phyloP scores from a whole-genome alignment of 768 basidiomycete genomes.

The Cystofilobasidium capitatum region DNA sequence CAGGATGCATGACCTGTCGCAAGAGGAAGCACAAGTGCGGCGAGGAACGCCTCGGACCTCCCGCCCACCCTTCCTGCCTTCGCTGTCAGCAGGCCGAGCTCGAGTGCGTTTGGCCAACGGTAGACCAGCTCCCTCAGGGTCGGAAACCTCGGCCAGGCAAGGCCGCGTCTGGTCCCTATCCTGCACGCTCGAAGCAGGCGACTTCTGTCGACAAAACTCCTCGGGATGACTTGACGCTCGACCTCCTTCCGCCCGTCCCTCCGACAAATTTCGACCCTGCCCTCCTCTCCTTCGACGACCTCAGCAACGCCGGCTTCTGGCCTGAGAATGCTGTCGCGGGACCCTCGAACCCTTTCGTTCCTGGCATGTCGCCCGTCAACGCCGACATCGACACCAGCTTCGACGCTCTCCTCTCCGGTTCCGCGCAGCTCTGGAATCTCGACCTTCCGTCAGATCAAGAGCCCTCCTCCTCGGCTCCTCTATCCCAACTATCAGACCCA shows the following conservation, averaged over 20 bases:
- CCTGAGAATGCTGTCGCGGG: not conserved
- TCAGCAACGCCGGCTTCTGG: too few relatives aligned
- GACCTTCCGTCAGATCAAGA: too few relatives aligned
- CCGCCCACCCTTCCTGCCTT: not conserved
- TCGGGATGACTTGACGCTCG: too few relatives aligned
- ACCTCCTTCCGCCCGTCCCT: not conserved
- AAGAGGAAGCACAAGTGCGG: conserved; percentile 5
- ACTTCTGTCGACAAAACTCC: not conserved
- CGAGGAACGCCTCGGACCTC: not conserved
- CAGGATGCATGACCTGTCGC: not conserved
- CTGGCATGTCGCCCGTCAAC: not conserved
- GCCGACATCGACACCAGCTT: not conserved
- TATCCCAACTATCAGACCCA: too few relatives aligned
- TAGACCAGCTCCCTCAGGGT: not conserved
- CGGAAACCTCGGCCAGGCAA: not conserved
- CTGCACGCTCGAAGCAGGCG: too few relatives aligned
- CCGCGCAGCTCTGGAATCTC: not conserved
- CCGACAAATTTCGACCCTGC: not conserved
- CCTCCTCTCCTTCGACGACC: not conserved
- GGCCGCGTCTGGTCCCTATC: not conserved
- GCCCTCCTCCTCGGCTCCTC: too few relatives aligned
- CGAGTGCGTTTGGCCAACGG: conserved; percentile 7
- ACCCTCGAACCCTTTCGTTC: not conserved
- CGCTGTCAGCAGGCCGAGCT: not conserved
- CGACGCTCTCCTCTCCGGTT: not conserved